phyloP scores from a whole-genome alignment of 305 asterid species.

The Fraxinus baroniana region DNA sequence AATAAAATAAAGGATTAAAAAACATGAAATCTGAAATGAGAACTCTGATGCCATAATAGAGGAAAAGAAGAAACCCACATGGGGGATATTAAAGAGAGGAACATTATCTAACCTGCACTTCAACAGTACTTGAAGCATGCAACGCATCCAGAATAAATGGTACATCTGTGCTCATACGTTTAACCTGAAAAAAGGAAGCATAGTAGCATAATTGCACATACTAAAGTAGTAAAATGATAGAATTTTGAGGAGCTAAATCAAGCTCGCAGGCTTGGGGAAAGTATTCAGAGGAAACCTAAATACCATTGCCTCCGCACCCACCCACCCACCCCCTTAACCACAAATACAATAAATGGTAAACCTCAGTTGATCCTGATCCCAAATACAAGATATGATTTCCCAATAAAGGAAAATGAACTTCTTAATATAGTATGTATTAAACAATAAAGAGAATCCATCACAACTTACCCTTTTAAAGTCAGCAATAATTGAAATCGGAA shows the following conservation, averaged over 20 bases:
- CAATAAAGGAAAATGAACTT: background rate
- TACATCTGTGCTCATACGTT: slow-evolving; percentile 63
- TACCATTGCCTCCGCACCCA: background rate
- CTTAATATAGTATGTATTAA: background rate
- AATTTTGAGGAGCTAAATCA: slow-evolving; percentile 19
- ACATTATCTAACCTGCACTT: slow-evolving; percentile 64
- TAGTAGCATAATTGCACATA: slow-evolving; percentile 5
- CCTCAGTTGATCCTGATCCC: background rate
- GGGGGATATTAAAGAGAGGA: slow-evolving; percentile 12
- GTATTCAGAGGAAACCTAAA: background rate
- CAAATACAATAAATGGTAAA: background rate
- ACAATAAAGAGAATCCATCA: slow-evolving; percentile 1
- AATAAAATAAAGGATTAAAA: slow-evolving; percentile 3
- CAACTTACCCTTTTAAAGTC: slow-evolving; percentile 71
- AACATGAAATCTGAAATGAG: background rate
- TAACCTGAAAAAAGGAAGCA: slow-evolving; percentile 53
- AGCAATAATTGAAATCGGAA: slow-evolving; percentile 65
- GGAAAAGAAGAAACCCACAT: slow-evolving; percentile 5
- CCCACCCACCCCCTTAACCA: slow-evolving; percentile 4
- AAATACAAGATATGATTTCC: background rate
- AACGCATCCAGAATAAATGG: slow-evolving; percentile 71
- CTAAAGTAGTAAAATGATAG: background rate
- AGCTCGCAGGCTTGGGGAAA: slow-evolving; percentile 11
- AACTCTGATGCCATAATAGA: slow-evolving; percentile 6
- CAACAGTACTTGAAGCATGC: slow-evolving; percentile 71